Percentiles rank a stretch among this genome's conserved stretches.
phyloP scores from a whole-genome alignment of 2,329 filamentous ascomycete genomes.

The Trichothecium roseum region DNA sequence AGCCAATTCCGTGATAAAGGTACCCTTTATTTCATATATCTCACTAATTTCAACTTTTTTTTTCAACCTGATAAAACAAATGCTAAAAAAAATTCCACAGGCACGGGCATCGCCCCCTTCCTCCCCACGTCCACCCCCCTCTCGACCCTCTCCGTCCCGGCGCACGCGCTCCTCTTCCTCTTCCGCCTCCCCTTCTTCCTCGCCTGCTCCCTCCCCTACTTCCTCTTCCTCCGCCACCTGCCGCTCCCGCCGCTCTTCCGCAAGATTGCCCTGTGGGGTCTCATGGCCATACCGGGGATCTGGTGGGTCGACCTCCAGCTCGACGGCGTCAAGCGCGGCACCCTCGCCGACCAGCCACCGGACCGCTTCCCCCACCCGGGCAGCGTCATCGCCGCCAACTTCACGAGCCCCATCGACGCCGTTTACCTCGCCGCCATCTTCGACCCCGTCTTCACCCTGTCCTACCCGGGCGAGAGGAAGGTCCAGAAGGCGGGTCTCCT shows the following conservation, averaged over 20 bases:
- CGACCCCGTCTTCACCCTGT: constrained; percentile 85
- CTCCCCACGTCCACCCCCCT: constrained; percentile 65
- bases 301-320: constrained; percentile 99
- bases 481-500: constrained; percentile 71
- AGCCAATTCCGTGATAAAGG: constrained; percentile 88
- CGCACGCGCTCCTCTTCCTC: constrained; percentile 65
- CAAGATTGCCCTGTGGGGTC: constrained; percentile 78
- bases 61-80: background rate
- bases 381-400: constrained; percentile 79
- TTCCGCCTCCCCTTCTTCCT: constrained; percentile 73
- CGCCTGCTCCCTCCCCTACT: constrained; percentile 58
- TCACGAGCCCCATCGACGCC: constrained; percentile 86
- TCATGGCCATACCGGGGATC: constrained; percentile 81
- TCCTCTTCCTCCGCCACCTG: constrained; percentile 72
- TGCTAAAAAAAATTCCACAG: constrained; percentile 32
- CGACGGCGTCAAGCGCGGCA: constrained; percentile 90
- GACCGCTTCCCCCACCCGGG: constrained; percentile 68
- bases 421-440: constrained; percentile 94
- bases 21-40: constrained; percentile 21
- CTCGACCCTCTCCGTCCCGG: constrained; percentile 49
- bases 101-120: constrained; percentile 93
- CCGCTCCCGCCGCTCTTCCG: constrained; percentile 54
- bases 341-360: constrained; percentile 62
- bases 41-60: background rate
- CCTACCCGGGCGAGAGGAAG: constrained; percentile 63